Evolutionary conservation across 176 grass and related monocot species (phyloP).

Genomic region (Zoysia japonica): DNA sequence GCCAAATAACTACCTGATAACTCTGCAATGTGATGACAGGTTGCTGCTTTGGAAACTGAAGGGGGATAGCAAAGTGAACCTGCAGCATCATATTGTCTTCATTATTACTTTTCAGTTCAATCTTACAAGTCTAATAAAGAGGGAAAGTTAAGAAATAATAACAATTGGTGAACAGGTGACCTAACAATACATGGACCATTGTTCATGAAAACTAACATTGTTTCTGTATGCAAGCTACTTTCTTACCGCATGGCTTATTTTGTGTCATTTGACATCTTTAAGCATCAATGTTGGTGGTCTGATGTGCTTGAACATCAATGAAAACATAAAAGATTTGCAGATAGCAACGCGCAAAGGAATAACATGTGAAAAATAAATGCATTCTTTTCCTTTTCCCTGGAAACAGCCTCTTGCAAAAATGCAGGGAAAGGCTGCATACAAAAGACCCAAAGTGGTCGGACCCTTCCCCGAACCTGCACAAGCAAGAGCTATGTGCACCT

Average conservation of each 20-base stretch:
- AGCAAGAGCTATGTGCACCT: neutral
- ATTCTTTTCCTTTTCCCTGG: neutral
- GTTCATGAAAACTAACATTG: neutral
- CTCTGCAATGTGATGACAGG: constrained; percentile 74
- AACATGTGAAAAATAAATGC: neutral
- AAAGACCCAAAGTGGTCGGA: too few relatives aligned
- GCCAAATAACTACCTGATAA: constrained; percentile 65
- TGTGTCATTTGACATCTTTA: neutral
- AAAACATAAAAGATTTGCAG: constrained; percentile 18
- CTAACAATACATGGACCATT: neutral
- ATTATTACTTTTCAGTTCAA: constrained; percentile 26
- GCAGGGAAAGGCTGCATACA: too few relatives aligned
- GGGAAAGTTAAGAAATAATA: constrained; percentile 14
- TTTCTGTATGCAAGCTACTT: neutral
- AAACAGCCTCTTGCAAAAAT: too few relatives aligned
- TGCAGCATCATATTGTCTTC: constrained; percentile 46
- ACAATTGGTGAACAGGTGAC: neutral
- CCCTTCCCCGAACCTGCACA: too few relatives aligned
- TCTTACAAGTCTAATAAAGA: constrained; percentile 13
- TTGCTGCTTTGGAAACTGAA: constrained; percentile 85
- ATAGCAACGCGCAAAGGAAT: constrained; percentile 11
- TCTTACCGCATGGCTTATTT: neutral
- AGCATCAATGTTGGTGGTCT: constrained; percentile 11
- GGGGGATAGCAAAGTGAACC: constrained; percentile 90
- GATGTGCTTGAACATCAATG: neutral